Percentiles rank a stretch among this genome's conserved stretches.
phyloP scores from a whole-genome alignment of 768 basidiomycete species.

The Psilocybe sp. region DNA sequence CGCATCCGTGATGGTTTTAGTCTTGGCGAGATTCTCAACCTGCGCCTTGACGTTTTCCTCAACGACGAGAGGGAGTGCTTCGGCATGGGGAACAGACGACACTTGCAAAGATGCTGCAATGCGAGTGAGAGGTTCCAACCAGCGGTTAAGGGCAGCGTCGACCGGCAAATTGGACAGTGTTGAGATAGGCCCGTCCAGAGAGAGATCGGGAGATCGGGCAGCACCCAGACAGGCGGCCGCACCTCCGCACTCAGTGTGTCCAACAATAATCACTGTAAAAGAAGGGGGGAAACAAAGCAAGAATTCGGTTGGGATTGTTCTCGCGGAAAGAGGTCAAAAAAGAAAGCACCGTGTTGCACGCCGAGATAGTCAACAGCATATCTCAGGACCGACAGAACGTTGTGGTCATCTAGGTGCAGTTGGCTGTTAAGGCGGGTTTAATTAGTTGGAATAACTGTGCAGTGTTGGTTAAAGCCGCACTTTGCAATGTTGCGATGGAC shows the following conservation, averaged over 20 bases:
- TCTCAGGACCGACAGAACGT: conserved; percentile 64
- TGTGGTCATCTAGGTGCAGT: conserved; percentile 70
- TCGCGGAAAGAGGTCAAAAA: conserved; percentile 18
- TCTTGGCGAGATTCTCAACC: conserved; percentile 47
- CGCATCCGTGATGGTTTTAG: conserved; percentile 42
- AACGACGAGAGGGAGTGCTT: conserved; percentile 45
- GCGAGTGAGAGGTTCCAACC: conserved; percentile 67
- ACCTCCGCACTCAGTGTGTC: conserved; percentile 84
- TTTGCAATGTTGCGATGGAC: conserved; percentile 88
- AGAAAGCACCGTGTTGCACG: conserved; percentile 71
- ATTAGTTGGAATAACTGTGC: background rate
- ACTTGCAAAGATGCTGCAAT: conserved; percentile 48
- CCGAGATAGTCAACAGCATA: conserved; percentile 72
- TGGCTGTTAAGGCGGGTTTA: conserved; percentile 44
- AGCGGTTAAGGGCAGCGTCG: conserved; percentile 57
- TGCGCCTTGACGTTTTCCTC: conserved; percentile 61
- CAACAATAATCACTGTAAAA: conserved; percentile 69
- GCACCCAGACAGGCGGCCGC: conserved; percentile 54
- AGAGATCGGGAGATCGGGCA: conserved; percentile 31
- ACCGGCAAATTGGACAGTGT: conserved; percentile 31
- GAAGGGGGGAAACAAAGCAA: conserved; percentile 16
- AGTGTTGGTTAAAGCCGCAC: conserved; percentile 30
- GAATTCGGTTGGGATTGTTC: conserved; percentile 29
- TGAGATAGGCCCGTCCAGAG: conserved; percentile 26
- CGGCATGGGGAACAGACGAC: conserved; percentile 26